These are phyloP conservation scores for Phialophora macrospora DNA, from an alignment of 2,329 filamentous ascomycete genomes.

Conservation along the genomic window DNA sequence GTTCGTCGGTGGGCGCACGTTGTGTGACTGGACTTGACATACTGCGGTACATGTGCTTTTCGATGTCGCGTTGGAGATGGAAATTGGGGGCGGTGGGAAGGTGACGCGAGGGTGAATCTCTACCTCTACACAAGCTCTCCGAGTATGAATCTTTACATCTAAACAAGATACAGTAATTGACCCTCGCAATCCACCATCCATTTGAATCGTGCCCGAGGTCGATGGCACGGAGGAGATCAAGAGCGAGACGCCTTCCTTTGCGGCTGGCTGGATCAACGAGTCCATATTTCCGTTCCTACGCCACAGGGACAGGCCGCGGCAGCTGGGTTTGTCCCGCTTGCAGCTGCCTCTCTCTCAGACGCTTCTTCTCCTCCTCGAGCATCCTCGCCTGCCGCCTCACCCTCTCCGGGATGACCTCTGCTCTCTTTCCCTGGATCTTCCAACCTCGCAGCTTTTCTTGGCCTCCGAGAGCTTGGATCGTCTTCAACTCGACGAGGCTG, in stretches of 20 bases:
- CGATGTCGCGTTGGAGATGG: neutral
- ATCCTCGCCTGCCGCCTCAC: slow-evolving; percentile 52
- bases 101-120: neutral
- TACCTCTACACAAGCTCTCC: neutral
- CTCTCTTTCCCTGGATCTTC: slow-evolving; percentile 54
- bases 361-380: slow-evolving; percentile 52
- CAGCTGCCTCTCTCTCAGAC: slow-evolving; percentile 39
- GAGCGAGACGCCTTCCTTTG: neutral
- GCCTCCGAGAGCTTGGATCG: slow-evolving; percentile 54
- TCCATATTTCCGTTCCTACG: neutral
- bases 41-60: neutral
- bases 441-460: slow-evolving; percentile 54
- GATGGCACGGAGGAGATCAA: too few species aligned
- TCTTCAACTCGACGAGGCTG: slow-evolving; percentile 60
- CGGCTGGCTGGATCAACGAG: neutral
- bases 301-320: slow-evolving; percentile 14
- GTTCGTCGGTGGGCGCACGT: neutral
- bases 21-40: neutral
- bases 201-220: too few species aligned
- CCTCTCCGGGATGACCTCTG: slow-evolving; percentile 54
- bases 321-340: slow-evolving; percentile 15
- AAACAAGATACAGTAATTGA: too few species aligned
- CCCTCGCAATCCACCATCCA: too few species aligned
- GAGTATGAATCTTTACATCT: too few species aligned
- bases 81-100: neutral